Evolutionary conservation across 768 basidiomycete species (phyloP).

Genomic region (Tricholoma bakamatsutake): DNA sequence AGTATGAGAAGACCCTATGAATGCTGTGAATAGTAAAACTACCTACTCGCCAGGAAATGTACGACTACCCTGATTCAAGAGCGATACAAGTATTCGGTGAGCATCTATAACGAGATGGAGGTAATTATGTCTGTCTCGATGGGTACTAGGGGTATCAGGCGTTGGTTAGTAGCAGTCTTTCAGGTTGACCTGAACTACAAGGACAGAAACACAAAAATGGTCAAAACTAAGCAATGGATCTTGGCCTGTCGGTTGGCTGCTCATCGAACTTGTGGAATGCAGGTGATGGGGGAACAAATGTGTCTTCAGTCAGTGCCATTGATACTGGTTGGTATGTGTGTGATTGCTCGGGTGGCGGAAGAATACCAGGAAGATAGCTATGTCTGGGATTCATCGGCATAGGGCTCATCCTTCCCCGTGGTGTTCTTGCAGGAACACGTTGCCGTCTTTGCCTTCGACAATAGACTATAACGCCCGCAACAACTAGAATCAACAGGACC

Average conservation of each 20-base stretch:
- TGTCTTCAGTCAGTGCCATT: conserved; percentile 55
- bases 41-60: conserved; percentile 2
- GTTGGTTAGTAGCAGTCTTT: neutral
- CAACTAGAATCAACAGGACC: conserved; percentile 50
- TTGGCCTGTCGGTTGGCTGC: conserved; percentile 35
- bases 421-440: conserved; percentile 22
- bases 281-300: conserved; percentile 54
- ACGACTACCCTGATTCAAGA: neutral
- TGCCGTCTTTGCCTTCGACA: conserved; percentile 41
- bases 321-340: conserved; percentile 74
- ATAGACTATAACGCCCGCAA: conserved; percentile 47
- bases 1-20: neutral
- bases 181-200: neutral
- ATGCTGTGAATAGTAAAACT: neutral
- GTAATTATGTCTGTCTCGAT: neutral
- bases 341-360: conserved; percentile 8
- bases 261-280: conserved; percentile 44
- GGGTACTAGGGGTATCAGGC: neutral
- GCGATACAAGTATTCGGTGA: neutral
- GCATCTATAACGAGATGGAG: neutral
- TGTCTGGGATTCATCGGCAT: conserved; percentile 51
- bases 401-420: conserved; percentile 45
- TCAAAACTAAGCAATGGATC: conserved; percentile 31
- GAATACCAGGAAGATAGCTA: conserved; percentile 31
- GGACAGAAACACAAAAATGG: neutral